A percentile compares a stretch with the other conserved stretches of the same genome.
Conservation (phyloP, 257 asterid genomes). For the Apocynum venetum region DNA sequence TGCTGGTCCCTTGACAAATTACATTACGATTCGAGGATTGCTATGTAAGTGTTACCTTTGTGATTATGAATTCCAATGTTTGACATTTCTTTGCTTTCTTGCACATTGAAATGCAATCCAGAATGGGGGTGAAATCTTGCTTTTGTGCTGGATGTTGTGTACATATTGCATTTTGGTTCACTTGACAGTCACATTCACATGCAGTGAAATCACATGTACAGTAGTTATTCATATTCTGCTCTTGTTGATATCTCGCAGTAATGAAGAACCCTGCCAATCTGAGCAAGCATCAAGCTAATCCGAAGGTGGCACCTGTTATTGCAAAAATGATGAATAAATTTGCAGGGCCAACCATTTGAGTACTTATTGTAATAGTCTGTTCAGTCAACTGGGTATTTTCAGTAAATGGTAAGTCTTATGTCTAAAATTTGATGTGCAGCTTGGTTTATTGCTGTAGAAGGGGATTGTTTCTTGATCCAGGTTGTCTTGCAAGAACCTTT, state of each 20-base stretch:
- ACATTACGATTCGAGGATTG: neutral
- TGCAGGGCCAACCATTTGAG: conserved; percentile 40
- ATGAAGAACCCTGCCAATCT: conserved; percentile 95
- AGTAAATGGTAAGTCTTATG: neutral
- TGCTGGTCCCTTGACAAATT: neutral
- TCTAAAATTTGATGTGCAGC: neutral
- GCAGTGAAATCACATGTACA: neutral
- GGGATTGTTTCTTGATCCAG: neutral
- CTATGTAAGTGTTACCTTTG: neutral
- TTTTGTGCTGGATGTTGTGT: neutral
- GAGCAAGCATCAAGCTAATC: conserved; percentile 87
- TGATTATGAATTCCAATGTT: neutral
- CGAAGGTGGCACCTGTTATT: conserved; percentile 86
- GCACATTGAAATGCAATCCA: neutral
- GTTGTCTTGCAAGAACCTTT: neutral
- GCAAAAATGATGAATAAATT: conserved; percentile 82
- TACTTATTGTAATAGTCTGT: neutral
- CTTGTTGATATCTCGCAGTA: conserved; percentile 42
- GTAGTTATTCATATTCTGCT: neutral
- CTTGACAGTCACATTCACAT: neutral
- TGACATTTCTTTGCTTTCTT: neutral
- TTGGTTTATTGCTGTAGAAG: neutral
- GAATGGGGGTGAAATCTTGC: neutral
- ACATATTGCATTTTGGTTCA: neutral
- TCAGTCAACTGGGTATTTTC: neutral